Evolutionary conservation across 2,329 filamentous ascomycete genomes (phyloP), one percentile per base, ranked within the genome.

Genomic region (Tolypocladium sp.): DNA sequence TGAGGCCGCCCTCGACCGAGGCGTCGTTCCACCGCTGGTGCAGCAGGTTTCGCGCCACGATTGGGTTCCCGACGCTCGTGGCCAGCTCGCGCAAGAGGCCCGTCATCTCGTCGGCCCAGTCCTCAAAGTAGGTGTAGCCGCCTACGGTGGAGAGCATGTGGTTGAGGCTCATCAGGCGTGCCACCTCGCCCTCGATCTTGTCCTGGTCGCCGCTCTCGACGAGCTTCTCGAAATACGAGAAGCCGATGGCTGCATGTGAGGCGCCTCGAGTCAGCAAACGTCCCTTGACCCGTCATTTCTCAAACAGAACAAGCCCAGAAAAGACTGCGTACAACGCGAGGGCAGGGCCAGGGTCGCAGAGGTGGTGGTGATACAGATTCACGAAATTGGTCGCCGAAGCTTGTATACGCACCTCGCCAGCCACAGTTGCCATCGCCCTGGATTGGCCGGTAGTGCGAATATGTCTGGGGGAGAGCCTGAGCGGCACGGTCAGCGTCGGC

Each of bases 341-440:
- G 22, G 22, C 25, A 30, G 37, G 61, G 60, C 52, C 22, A 15
- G 27, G 30, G 20, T n/a, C 41, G 38, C 46, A 17, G 46, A 40
- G 22, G 13, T 35, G 60, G 58, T 54, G 55, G 56, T 51, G 22
- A 30, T 51, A 33, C 20, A 49, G 49, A 27, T 20, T 37, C 30
- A 56, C 33, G 56, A 25, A 22, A 58, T 38, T 46, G 40, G 51
- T 5, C 22, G 27, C 25, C 49, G 25, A 27, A 60, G 54, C 58
- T 37, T 44, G 57, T 64, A 63, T 65, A 77, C 87, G 79, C 81
- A 97, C 93, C 94, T 88, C 93, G 85, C 93, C 94, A 97, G 68
- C 93, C 94, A 75, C 94, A 97, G 71, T 96, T 95, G 60, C 94
- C 94, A 76, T 97, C 93, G 57, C 94, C 93, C 73, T 89, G 87